Evolutionary conservation across 2,329 filamentous ascomycete species (phyloP).

Genomic region (Diaporthe sp.): DNA sequence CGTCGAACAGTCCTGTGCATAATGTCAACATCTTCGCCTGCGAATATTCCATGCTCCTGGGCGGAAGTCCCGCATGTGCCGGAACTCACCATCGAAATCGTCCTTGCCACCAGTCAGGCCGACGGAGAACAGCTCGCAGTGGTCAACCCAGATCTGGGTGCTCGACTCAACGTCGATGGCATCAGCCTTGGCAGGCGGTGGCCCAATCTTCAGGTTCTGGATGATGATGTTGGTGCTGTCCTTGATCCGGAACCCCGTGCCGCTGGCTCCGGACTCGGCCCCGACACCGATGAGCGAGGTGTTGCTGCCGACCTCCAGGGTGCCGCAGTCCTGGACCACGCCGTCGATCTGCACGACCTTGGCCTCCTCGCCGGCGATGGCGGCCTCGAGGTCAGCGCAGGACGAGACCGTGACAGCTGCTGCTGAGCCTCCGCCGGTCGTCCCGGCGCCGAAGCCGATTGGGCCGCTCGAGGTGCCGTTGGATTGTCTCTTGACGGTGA

Average conservation of each 20-base stretch:
- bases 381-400: conserved; percentile 15
- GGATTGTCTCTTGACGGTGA: not conserved
- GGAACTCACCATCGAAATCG: conserved; percentile 61
- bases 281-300: conserved; percentile 12
- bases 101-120: conserved; percentile 67
- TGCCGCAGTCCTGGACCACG: not conserved
- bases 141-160: conserved; percentile 66
- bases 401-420: not conserved
- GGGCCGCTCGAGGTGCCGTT: conserved; percentile 15
- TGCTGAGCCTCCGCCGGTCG: conserved; percentile 11
- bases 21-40: not conserved
- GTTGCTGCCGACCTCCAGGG: conserved; percentile 8
- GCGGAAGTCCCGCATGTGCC: not conserved
- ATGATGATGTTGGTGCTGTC: conserved; percentile 59
- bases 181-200: conserved; percentile 54
- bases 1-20: conserved; percentile 61
- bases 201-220: conserved; percentile 59
- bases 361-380: not conserved
- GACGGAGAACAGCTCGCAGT: conserved; percentile 64
- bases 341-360: conserved; percentile 27
- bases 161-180: conserved; percentile 54
- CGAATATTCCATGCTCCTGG: fast-evolving
- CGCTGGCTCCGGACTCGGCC: conserved; percentile 14
- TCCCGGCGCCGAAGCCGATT: conserved; percentile 15
- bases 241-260: conserved; percentile 14